phyloP scores from a whole-genome alignment of 2,329 filamentous ascomycete species.

The Ophiostoma ulmi region DNA sequence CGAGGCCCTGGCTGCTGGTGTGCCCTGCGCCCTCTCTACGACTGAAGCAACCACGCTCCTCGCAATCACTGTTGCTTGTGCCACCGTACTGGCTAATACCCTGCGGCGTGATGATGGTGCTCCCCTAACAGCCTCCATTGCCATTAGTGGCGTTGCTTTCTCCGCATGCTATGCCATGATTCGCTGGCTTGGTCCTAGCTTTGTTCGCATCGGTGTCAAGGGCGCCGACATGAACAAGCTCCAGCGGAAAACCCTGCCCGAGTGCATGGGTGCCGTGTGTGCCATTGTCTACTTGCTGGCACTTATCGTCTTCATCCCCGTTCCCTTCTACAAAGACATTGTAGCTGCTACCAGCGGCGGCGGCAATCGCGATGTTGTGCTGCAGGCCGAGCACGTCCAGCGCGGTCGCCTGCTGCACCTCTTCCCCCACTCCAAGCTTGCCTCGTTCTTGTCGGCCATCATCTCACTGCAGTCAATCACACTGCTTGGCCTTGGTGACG shows the following conservation, averaged over 20 bases:
- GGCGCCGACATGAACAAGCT: conserved; percentile 78
- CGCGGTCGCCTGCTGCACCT: conserved; percentile 80
- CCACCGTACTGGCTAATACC: conserved; percentile 72
- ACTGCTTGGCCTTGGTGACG: conserved; percentile 88
- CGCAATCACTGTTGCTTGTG: conserved; percentile 61
- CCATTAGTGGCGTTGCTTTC: conserved; percentile 81
- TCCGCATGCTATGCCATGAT: conserved; percentile 78
- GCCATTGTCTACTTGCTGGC: conserved; percentile 86
- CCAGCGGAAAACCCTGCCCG: conserved; percentile 71
- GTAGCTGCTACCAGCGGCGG: conserved; percentile 90
- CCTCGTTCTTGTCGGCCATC: conserved; percentile 89
- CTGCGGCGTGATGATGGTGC: conserved; percentile 83
- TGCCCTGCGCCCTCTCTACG: conserved; percentile 41
- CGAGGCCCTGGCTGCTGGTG: conserved; percentile 21
- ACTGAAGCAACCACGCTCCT: conserved; percentile 53
- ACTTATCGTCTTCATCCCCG: conserved; percentile 89
- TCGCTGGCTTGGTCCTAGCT: conserved; percentile 85
- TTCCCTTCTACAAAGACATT: conserved; percentile 97
- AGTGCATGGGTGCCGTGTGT: conserved; percentile 92
- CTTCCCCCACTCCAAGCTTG: conserved; percentile 95
- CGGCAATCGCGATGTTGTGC: conserved; percentile 80
- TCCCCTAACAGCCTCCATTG: conserved; percentile 80
- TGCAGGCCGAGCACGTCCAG: conserved; percentile 67
- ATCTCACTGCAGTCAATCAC: conserved; percentile 87
- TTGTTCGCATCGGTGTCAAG: conserved; percentile 82